Evolutionary conservation across 2,329 filamentous ascomycete species (phyloP).

Genomic region (Madurella fahalii): DNA sequence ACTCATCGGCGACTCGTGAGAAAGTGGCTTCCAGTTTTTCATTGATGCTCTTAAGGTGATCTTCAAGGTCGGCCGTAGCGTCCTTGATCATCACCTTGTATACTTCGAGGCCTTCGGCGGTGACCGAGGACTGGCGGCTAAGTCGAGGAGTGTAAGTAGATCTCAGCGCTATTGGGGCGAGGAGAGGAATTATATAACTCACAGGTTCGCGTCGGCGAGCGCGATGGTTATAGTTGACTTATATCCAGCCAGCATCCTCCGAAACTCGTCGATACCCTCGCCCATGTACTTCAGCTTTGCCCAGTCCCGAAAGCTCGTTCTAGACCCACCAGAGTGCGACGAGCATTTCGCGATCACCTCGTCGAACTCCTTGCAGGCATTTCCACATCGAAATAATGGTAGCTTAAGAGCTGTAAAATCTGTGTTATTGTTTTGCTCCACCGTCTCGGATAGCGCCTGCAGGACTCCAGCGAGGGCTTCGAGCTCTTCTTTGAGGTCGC

Average conservation of each 20-base stretch:
- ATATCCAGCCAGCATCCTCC: slow-evolving; percentile 36
- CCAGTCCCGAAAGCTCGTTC: slow-evolving; percentile 42
- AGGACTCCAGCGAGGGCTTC: slow-evolving; percentile 35
- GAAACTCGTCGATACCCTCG: slow-evolving; percentile 39
- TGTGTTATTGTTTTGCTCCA: slow-evolving; percentile 8
- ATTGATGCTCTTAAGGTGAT: slow-evolving; percentile 29
- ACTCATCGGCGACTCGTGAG: slow-evolving; percentile 14
- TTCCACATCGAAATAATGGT: slow-evolving; percentile 38
- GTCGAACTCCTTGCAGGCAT: slow-evolving; percentile 40
- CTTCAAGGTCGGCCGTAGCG: slow-evolving; percentile 33
- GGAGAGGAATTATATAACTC: slow-evolving; percentile 23
- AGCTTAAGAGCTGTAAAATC: slow-evolving; percentile 34
- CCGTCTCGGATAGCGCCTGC: slow-evolving; percentile 8
- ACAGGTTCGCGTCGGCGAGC: slow-evolving; percentile 38
- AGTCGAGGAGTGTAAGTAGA: slow-evolving; percentile 13
- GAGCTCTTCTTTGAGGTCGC: slow-evolving; percentile 38
- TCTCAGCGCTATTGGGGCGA: not conserved
- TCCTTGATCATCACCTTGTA: slow-evolving; percentile 34
- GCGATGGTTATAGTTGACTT: slow-evolving; percentile 40
- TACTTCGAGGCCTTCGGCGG: slow-evolving; percentile 29
- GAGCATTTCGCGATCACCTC: slow-evolving; percentile 34
- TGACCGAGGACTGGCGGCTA: slow-evolving; percentile 33
- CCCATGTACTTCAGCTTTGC: slow-evolving; percentile 41
- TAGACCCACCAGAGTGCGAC: slow-evolving; percentile 30
- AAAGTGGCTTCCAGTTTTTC: slow-evolving; percentile 28